phyloP scores from a whole-genome alignment of 2,329 filamentous ascomycete species.

The Aureobasidium sp. region DNA sequence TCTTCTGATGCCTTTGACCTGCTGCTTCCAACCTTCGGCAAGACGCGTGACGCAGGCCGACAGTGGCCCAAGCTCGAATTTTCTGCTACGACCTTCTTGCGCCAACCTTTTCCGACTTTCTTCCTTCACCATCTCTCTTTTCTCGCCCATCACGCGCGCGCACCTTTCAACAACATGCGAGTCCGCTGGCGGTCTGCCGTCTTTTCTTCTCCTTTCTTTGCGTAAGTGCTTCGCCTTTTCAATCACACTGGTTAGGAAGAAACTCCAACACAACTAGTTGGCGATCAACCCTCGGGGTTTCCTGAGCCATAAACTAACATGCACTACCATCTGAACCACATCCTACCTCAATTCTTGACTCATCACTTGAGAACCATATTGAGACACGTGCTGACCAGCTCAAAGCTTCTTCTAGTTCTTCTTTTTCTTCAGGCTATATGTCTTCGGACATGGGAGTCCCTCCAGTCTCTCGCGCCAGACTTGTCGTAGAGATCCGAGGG shows the following conservation, averaged over 20 bases:
- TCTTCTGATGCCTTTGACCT: background rate
- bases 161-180: conserved; percentile 6
- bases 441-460: background rate
- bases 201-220: background rate
- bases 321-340: conserved; percentile 36
- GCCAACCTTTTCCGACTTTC: background rate
- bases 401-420: conserved; percentile 9
- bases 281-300: conserved; percentile 23
- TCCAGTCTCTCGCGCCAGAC: background rate
- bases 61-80: conserved; percentile 6
- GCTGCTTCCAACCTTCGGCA: conserved; percentile 13
- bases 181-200: background rate
- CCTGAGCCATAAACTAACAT: conserved; percentile 36
- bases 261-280: conserved; percentile 29
- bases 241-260: conserved; percentile 15
- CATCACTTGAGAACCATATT: background rate
- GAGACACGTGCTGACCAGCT: conserved; percentile 4
- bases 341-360: background rate
- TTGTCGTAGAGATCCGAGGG: background rate
- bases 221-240: background rate
- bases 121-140: conserved; percentile 1
- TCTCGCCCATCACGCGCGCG: background rate
- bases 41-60: conserved; percentile 1
- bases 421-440: background rate
- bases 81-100: conserved; percentile 22